Evolutionary conservation across 176 grass and related monocot genomes (phyloP).

Genomic region (Cenchrus americanus): DNA sequence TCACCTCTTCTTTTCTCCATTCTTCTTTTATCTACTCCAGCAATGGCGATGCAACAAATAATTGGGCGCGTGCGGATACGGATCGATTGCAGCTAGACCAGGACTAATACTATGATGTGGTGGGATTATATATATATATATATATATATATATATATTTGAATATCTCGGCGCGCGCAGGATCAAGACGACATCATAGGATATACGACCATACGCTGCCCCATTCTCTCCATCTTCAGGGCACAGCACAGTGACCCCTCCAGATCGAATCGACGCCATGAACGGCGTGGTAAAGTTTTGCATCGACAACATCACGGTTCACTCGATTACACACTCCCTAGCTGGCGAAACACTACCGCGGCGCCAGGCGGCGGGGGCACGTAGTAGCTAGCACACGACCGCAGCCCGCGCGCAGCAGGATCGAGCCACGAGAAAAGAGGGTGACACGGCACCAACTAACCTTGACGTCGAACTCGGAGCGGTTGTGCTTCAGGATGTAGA

Average conservation of each 20-base stretch:
- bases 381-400: background rate
- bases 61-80: slow-evolving; percentile 15
- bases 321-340: background rate
- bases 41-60: slow-evolving; percentile 33
- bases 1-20: background rate
- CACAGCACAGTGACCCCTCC: background rate
- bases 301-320: background rate
- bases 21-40: background rate
- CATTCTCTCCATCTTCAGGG: slow-evolving; percentile 1
- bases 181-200: background rate
- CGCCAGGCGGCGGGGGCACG: background rate
- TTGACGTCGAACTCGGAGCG: slow-evolving; percentile 70
- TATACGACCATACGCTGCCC: background rate
- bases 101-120: too few relatives aligned
- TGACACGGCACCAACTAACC: slow-evolving; percentile 47
- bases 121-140: too few relatives aligned
- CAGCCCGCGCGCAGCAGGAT: background rate
- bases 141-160: too few relatives aligned
- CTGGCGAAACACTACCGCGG: background rate
- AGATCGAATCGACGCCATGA: background rate
- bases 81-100: background rate
- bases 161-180: background rate
- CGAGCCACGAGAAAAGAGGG: background rate
- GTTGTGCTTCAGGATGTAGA: slow-evolving; percentile 92
- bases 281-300: background rate